Evolutionary conservation across 2,329 filamentous ascomycete genomes (phyloP), one percentile per base, ranked within the genome.

Genomic region (Botrytis galanthina): DNA sequence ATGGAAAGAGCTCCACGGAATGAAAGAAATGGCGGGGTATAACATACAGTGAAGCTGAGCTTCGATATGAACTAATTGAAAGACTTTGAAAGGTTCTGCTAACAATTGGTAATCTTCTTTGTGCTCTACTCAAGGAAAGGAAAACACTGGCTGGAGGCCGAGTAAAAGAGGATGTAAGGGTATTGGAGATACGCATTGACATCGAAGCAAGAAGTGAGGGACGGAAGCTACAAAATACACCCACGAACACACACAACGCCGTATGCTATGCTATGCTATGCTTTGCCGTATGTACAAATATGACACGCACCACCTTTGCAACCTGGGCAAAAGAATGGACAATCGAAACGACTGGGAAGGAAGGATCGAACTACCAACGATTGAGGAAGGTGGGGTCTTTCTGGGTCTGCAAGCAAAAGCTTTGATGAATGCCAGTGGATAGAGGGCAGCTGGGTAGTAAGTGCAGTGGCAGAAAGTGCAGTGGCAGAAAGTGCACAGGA

Each of bases 141-240:
- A 75, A 63, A 57, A 74, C 64, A 74, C 72, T 78, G 54, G 76
- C 70, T 35, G 77, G 72, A 42, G 79, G 78, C 44, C 79, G 79
- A 62, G 74, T 72, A 61, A 76, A 73, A 61, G 72, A 70, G 51
- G 74, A 75, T 60, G 78, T 71, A 75, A 78, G 70, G 69, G 75
- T 76, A 67, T 74, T 78, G 54, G 78, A 74, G 75, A 78, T 72
- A 78, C 78, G 79, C 79, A 81, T 81, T 78, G 78, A 75, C 74
- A 64, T 35, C 18, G 54, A 42, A 75, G 57, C 32, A 51, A 39
- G 54, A 67, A 59, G 37, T 64, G 61, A 68, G 64, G 26, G 61
- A 68, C 62, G 35, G 32, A 29, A 61, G 59, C 59, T 35, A 62
- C 20, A 37, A 62, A 46, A 29, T 14, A 51, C 48, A 14, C 10